Evolutionary conservation across 2,329 filamentous ascomycete genomes (phyloP).

Genomic region (Colletotrichum kahawae): DNA sequence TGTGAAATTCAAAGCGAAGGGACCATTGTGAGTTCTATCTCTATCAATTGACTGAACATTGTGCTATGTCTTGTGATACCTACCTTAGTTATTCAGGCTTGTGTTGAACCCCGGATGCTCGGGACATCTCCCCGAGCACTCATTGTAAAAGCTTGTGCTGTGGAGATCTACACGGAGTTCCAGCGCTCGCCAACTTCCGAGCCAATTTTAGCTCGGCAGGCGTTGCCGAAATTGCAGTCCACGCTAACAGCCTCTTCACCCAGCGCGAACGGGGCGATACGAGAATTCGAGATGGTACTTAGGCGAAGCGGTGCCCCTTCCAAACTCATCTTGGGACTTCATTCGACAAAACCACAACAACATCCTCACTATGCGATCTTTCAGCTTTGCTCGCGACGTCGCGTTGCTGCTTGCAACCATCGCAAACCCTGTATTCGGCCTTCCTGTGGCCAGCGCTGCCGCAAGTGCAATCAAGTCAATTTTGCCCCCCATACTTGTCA

Average conservation of each 20-base stretch:
- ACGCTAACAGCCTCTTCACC: not conserved
- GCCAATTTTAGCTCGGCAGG: not conserved
- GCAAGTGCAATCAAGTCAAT: too few species aligned
- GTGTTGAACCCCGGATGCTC: not conserved
- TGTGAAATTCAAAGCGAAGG: too few species aligned
- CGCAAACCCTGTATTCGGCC: not conserved
- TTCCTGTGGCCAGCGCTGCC: not conserved
- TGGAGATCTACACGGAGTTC: not conserved
- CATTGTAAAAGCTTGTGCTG: not conserved
- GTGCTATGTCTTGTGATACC: too few species aligned
- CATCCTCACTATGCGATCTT: not conserved
- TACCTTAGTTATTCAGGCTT: not conserved
- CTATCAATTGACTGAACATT: too few species aligned
- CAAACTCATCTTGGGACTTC: not conserved
- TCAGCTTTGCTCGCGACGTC: not conserved
- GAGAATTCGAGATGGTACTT: not conserved
- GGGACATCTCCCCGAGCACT: not conserved
- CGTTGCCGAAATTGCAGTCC: not conserved
- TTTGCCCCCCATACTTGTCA: too few species aligned
- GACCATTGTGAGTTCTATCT: too few species aligned
- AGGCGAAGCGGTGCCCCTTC: not conserved
- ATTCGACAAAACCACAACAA: not conserved
- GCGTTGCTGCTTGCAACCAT: not conserved
- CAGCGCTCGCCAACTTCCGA: not conserved
- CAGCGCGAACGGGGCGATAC: not conserved